phyloP scores from a whole-genome alignment of 495 filamentous ascomycete genomes.

The Evernia prunastri region DNA sequence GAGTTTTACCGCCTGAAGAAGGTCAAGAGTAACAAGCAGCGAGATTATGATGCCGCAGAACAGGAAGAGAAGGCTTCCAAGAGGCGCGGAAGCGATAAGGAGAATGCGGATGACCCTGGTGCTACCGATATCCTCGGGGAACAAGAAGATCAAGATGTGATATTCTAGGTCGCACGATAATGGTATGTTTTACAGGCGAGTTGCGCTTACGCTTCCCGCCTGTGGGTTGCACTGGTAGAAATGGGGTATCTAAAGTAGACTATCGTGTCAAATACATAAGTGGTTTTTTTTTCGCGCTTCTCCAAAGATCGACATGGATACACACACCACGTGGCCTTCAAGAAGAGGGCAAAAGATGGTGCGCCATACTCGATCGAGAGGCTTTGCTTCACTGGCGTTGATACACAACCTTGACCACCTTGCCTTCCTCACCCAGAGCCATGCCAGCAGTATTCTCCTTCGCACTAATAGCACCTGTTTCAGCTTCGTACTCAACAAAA shows the following conservation, averaged over 20 bases:
- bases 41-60: constrained; percentile 50
- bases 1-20: constrained; percentile 99
- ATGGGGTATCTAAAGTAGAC: not conserved
- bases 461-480: constrained; percentile 82
- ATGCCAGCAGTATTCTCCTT: constrained; percentile 95
- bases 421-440: constrained; percentile 64
- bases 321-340: not conserved
- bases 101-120: constrained; percentile 41
- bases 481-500: constrained; percentile 92
- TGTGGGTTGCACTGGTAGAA: not conserved
- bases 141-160: constrained; percentile 87
- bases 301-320: not conserved
- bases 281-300: not conserved
- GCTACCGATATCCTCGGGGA: constrained; percentile 70
- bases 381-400: constrained; percentile 62
- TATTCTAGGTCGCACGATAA: constrained; percentile 58
- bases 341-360: not conserved
- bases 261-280: not conserved
- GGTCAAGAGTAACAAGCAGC: constrained; percentile 87
- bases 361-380: not conserved
- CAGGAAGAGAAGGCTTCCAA: constrained; percentile 27
- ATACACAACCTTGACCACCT: constrained; percentile 77
- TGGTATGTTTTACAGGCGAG: not conserved
- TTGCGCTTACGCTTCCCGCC: not conserved
- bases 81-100: constrained; percentile 39